These are phyloP conservation scores for Aleurites moluccanus DNA, from an alignment of 441 rosid species.

Conservation along the genomic window DNA sequence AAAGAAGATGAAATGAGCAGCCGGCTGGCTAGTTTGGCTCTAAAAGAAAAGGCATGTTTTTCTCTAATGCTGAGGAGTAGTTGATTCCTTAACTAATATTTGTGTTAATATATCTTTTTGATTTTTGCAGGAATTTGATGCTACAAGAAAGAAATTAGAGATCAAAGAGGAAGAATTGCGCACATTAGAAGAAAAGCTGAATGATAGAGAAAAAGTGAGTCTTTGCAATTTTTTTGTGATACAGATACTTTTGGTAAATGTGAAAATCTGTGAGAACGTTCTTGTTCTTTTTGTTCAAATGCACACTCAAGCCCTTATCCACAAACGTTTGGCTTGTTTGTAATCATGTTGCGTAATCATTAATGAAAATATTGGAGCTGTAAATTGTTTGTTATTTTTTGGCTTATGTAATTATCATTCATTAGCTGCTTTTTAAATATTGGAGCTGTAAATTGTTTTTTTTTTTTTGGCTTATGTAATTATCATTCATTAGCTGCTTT, in stretches of 20 bases:
- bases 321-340: neutral
- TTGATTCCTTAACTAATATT: slow-evolving; percentile 2
- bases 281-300: neutral
- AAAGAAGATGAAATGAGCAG: slow-evolving; percentile 68
- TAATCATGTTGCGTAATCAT: neutral
- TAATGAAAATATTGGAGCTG: neutral
- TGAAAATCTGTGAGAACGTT: neutral
- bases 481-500: slow-evolving; percentile 18
- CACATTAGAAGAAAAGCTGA: slow-evolving; percentile 68
- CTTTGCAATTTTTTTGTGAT: slow-evolving; percentile 12
- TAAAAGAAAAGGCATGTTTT: slow-evolving; percentile 62
- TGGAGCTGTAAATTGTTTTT: neutral
- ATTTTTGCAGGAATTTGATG: slow-evolving; percentile 59
- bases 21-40: slow-evolving; percentile 54
- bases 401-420: slow-evolving; percentile 9
- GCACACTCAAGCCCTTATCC: neutral
- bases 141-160: slow-evolving; percentile 56
- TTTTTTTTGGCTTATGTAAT: slow-evolving; percentile 9
- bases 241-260: neutral
- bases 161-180: slow-evolving; percentile 60
- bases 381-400: neutral
- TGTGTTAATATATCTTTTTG: slow-evolving; percentile 22
- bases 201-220: slow-evolving; percentile 77
- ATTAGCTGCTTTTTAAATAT: slow-evolving; percentile 19
- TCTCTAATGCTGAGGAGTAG: slow-evolving; percentile 13